Percentiles rank a stretch among this genome's conserved stretches.
Conservation (phyloP, 345 rosid genomes). For the Anastatica hierochuntica region DNA sequence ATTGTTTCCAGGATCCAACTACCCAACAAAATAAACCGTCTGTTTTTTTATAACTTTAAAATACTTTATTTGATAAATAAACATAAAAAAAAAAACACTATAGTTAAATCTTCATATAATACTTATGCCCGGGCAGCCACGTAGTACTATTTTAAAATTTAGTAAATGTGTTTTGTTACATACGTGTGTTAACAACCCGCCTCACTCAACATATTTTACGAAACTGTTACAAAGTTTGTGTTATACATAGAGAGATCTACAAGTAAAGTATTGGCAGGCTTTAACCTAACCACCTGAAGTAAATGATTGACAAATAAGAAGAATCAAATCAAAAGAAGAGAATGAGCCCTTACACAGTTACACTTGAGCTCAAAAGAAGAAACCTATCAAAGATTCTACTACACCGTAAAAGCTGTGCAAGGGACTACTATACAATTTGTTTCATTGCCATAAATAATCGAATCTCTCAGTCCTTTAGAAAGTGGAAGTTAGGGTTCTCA, state of each 20-base stretch:
- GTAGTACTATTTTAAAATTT: too few species aligned
- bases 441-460: neutral
- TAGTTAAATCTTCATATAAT: too few species aligned
- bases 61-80: too few species aligned
- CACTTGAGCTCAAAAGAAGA: neutral
- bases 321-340: neutral
- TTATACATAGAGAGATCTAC: constrained; percentile 1
- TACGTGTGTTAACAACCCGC: too few species aligned
- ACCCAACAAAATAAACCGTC: too few species aligned
- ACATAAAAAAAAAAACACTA: too few species aligned
- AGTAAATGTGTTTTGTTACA: too few species aligned
- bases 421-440: constrained; percentile 17
- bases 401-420: constrained; percentile 12
- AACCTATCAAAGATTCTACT: constrained; percentile 17
- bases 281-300: neutral
- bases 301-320: neutral
- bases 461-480: constrained; percentile 52
- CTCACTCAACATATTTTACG: too few species aligned
- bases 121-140: too few species aligned
- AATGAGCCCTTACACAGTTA: neutral
- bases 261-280: constrained; percentile 1
- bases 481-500: constrained; percentile 62
- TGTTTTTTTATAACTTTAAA: too few species aligned
- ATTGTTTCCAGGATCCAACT: too few species aligned
- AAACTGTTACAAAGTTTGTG: too few species aligned